Base-by-base conservation (phyloP, 2,329 filamentous ascomycete genomes). In the Orbilia brochopaga region DNA sequence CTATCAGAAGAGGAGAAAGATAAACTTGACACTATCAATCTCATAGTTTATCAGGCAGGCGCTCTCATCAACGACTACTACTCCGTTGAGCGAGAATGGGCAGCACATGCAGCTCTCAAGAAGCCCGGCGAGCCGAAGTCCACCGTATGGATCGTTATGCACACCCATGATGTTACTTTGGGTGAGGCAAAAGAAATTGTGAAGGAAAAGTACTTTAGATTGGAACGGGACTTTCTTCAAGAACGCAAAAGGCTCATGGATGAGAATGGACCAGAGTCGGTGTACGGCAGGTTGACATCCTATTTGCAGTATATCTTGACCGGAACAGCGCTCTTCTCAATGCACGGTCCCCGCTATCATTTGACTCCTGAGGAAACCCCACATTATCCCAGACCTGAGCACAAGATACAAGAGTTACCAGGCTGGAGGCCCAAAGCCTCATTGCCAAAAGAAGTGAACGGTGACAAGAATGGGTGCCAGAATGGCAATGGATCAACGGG, bases 11-110 rank as follows among this genome's bases (percentile, higher is more conserved):
- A 21, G 15, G 46, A 51, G 17, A 6, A 4, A 51, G 46, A 51
- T 15, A 51, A 23, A 21, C 15, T 51, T 51, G 46, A 51, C 4
- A 6, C 19, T 4, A 17, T 51, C 11, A 27, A 21, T 21, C 17
- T 3, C 10, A 13, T 51, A 19, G 15, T 13, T 23, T 51, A 51
- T 15, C 19, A 19, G 15, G 19, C 19, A 3, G 17, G 46, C 4
- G 19, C 19, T 23, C 6, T 51, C 19, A 6, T 23, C 15, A 51
- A 51, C 21, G 46, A 51, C 19, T 13, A n/a, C 10, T 17, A 19
- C 17, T 51, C 46, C 2, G 46, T 51, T 4, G 46, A 51, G 19
- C 11, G 46, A 27, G 46, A 51, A 51, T 51, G 46, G 46, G 46
- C 19, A 13, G 19, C 46, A 13, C 46, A 51, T 27, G 46, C 46